Evolutionary conservation across 805 yeast genomes (phyloP), one percentile per base, ranked within the genome.

Genomic region (Sugiyamaella boreocaroliniensis): DNA sequence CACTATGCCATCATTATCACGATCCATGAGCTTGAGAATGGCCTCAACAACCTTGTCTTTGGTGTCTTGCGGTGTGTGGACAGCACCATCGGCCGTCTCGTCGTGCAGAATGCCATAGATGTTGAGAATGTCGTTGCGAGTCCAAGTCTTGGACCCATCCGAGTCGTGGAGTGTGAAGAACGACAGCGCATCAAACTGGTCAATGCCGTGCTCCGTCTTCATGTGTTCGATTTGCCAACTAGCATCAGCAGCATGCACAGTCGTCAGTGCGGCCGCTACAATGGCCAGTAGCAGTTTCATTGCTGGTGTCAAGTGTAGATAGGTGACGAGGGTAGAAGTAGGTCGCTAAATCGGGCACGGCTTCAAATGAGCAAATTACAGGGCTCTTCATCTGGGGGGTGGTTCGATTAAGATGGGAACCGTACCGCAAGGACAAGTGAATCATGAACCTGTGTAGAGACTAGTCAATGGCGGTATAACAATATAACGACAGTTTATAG

Each of bases 181-280:
- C 14, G 85, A 76, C 43, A 76, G 81, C 0, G 95, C 76, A 56
- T 86, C 95, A 62, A 81, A 88, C 26, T 75, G 73, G 56, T 86
- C 89, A 54, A 87, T 58, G 15, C 81, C 85, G 70, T 92, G 97
- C 70, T 92, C 98, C 59, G 81, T 82, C 60, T 79, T 74, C 97
- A 92, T 90, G 68, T 92, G 98, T 86, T 64, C 55, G 16, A 58
- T 68, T 47, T 68, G 71, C 72, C 72, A 68, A 16, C 68, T 54
- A 45, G 49, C 57, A n/a, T 26, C 50, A 6, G 29, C 43, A 16
- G 45, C 50, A 16, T 10, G 10, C 43, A n/a, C 43, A 18, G 43
- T 15, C 8, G 16, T 9, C 11, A 41, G 2, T n/a, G 12, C 22
- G 6, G 43, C 43, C 16, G 22, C 41, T 37, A n/a, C 43, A 41